Conservation (phyloP, 176 grass and related monocot genomes). For the Aegilops speltoides region DNA sequence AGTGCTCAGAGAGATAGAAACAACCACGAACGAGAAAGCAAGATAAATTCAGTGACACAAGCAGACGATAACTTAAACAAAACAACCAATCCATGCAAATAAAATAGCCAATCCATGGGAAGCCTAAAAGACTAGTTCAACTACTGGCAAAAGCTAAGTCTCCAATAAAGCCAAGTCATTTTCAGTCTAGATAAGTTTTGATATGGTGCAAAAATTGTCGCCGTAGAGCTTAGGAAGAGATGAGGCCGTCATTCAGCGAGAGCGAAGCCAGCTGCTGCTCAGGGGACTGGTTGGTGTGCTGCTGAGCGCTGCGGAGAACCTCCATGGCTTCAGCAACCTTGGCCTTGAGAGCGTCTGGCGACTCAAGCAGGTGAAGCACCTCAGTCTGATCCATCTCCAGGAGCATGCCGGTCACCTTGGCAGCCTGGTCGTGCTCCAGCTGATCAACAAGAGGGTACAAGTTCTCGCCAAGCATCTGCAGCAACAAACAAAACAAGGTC, state of each 20-base stretch:
- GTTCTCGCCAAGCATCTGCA: conserved; percentile 92
- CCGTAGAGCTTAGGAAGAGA: conserved; percentile 40
- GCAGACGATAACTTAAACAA: not conserved
- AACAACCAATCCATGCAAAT: conserved; percentile 18
- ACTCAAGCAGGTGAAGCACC: conserved; percentile 87
- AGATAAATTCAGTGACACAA: not conserved
- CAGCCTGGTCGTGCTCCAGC: conserved; percentile 83
- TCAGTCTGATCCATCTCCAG: conserved; percentile 98
- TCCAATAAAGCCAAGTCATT: conserved; percentile 41
- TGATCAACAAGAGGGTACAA: conserved; percentile 90
- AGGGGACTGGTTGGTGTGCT: conserved; percentile 42
- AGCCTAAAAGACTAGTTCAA: conserved; percentile 18
- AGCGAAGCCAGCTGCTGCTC: conserved; percentile 71
- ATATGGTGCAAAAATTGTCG: conserved; percentile 37
- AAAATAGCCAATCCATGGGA: conserved; percentile 10
- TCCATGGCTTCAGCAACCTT: conserved; percentile 95
- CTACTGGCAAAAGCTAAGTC: conserved; percentile 26
- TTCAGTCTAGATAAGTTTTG: conserved; percentile 19
- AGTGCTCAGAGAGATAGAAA: not conserved
- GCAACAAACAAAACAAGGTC: not conserved
- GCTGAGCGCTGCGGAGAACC: conserved; percentile 67
- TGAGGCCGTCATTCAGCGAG: conserved; percentile 55
- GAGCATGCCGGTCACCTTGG: conserved; percentile 97
- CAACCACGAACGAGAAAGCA: not conserved
- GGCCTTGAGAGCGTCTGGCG: conserved; percentile 73